phyloP scores from a whole-genome alignment of 495 filamentous ascomycete genomes.

The Trichoderma gamsii region DNA sequence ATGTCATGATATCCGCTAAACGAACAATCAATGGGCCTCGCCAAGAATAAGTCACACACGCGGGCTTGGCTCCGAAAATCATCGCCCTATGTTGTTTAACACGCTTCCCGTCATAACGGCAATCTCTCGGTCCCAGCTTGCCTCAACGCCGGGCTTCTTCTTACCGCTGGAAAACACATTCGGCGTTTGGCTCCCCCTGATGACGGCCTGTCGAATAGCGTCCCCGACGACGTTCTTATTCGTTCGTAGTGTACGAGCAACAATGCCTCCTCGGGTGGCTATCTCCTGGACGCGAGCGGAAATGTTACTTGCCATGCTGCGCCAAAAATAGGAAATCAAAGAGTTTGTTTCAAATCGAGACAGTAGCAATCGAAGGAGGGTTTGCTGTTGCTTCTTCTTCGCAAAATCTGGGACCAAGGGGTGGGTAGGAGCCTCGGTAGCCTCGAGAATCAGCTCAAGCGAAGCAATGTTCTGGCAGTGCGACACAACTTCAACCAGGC shows the following conservation, averaged over 20 bases:
- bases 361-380: slow-evolving; percentile 69
- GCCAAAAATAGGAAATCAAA: slow-evolving; percentile 86
- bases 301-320: slow-evolving; percentile 72
- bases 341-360: slow-evolving; percentile 79
- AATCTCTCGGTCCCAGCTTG: slow-evolving; percentile 79
- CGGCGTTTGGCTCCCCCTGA: slow-evolving; percentile 60
- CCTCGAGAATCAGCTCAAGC: slow-evolving; percentile 69
- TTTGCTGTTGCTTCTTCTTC: slow-evolving; percentile 29
- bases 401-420: slow-evolving; percentile 45
- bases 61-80: slow-evolving; percentile 12
- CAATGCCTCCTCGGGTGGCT: slow-evolving; percentile 69
- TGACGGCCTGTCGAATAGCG: slow-evolving; percentile 76
- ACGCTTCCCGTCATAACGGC: slow-evolving; percentile 90
- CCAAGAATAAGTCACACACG: neutral
- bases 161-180: slow-evolving; percentile 33
- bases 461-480: slow-evolving; percentile 88
- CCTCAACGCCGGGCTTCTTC: slow-evolving; percentile 33
- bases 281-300: slow-evolving; percentile 77
- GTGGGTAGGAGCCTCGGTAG: slow-evolving; percentile 58
- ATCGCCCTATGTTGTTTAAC: slow-evolving; percentile 40
- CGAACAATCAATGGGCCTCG: neutral
- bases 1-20: neutral
- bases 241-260: slow-evolving; percentile 69
- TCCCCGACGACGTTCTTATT: slow-evolving; percentile 70
- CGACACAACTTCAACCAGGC: slow-evolving; percentile 72